Conservation (phyloP, 2,329 filamentous ascomycete species). For the Cyphellophora europaea region DNA sequence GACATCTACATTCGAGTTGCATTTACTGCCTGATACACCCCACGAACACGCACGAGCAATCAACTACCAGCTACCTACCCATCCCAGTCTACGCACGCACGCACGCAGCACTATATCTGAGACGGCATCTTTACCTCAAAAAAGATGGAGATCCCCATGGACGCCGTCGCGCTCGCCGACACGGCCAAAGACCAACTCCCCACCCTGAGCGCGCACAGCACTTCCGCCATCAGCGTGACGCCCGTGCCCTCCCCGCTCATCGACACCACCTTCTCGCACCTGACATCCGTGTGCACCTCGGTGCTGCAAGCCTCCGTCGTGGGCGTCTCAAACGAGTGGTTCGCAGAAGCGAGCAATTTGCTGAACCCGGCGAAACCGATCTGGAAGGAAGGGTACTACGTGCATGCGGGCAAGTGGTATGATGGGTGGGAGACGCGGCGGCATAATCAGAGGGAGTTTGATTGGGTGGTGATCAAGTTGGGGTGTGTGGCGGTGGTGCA, state of each 20-base stretch:
- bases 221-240: slow-evolving; percentile 9
- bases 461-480: slow-evolving; percentile 51
- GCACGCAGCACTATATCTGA: too few species aligned
- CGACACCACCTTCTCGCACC: slow-evolving; percentile 44
- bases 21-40: too few species aligned
- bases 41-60: too few species aligned
- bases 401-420: slow-evolving; percentile 54
- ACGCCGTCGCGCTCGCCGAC: not conserved
- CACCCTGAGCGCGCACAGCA: not conserved
- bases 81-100: too few species aligned
- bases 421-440: slow-evolving; percentile 56
- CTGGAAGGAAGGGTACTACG: slow-evolving; percentile 48
- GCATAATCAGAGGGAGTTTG: slow-evolving; percentile 48
- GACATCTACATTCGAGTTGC: too few species aligned
- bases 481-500: slow-evolving; percentile 24
- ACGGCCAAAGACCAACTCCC: not conserved
- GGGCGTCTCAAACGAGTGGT: slow-evolving; percentile 52
- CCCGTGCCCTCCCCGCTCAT: slow-evolving; percentile 39
- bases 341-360: slow-evolving; percentile 50
- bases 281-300: slow-evolving; percentile 38
- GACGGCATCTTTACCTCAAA: too few species aligned
- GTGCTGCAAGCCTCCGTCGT: slow-evolving; percentile 45
- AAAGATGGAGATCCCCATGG: slow-evolving; percentile 2
- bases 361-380: slow-evolving; percentile 47
- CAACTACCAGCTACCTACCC: too few species aligned